Evolutionary conservation across 75 land plant species (phyloP), one percentile per base, ranked within the genome.

Genomic region (Picea glauca): DNA sequence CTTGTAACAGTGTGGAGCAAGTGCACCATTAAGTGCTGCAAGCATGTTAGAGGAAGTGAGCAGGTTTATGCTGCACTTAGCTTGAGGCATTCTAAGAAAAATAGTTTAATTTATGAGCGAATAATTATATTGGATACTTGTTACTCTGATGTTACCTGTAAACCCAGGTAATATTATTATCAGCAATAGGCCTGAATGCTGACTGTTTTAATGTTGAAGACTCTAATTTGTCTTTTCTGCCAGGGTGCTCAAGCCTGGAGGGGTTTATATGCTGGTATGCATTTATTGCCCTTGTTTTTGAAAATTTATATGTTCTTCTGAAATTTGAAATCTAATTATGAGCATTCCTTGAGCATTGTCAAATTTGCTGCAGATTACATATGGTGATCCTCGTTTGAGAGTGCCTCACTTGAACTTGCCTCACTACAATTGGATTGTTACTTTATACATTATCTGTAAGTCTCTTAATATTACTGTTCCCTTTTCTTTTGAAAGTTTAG

Each of bases 171-270:
- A 84, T 31, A 31, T 73, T 59, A 31, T n/a, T 77, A 9, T 9
- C 43, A 32, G 18, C 64, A 40, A 26, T n/a, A 68, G 60, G 58
- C 3, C 46, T 78, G 15, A 33, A 17, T 21, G 72, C 57, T 54
- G 9, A 20, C 58, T 68, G 62, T 65, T 1, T 50, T 1, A 46
- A 50, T 50, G 56, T 72, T 35, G 7, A 60, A 17, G 21, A 77
- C 78, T 38, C 15, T 50, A 50, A 50, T 30, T n/a, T 54, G 72
- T 70, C 68, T 78, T 33, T 14, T 26, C 56, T 57, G 74, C 82
- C 77, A 96, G 99, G 91, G 88, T 96, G 76, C 92, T 96, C 83
- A 94, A 89, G 84, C 95, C 99, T 58, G 93, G 92, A 73, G 99
- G 99, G 65, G 86, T 84, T 13, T 96, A 90, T 92, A 86, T 96